phyloP scores from a whole-genome alignment of 495 filamentous ascomycete genomes.

The Daldinia childiae region DNA sequence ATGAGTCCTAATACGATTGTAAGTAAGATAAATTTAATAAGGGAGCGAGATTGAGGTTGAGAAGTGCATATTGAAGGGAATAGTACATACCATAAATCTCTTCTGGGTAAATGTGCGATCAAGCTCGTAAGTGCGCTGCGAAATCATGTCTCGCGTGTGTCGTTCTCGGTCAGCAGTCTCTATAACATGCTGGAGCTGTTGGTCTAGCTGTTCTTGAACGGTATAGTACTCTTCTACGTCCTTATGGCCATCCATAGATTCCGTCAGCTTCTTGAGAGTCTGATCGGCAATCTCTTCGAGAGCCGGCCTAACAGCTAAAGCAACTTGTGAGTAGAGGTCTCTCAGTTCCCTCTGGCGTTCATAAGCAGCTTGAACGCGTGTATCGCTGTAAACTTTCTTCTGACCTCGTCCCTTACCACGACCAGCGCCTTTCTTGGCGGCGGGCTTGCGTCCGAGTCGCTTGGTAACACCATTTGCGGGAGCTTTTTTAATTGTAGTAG shows the following conservation, averaged over 20 bases:
- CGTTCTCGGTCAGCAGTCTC: slow-evolving; percentile 31
- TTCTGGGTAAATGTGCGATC: slow-evolving; percentile 20
- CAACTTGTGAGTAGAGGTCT: slow-evolving; percentile 51
- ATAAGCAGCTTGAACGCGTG: slow-evolving; percentile 55
- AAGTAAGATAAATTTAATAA: slow-evolving; percentile 21
- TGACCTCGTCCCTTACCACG: slow-evolving; percentile 54
- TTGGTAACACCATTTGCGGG: slow-evolving; percentile 41
- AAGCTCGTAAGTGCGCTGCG: slow-evolving; percentile 27
- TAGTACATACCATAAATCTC: slow-evolving; percentile 38
- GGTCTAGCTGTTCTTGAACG: slow-evolving; percentile 46
- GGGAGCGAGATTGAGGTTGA: background rate
- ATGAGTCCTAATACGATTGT: slow-evolving; percentile 31
- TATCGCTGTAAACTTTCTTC: slow-evolving; percentile 54
- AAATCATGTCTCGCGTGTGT: slow-evolving; percentile 23
- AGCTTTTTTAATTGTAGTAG: slow-evolving; percentile 24
- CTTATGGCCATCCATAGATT: slow-evolving; percentile 47
- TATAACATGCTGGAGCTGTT: slow-evolving; percentile 40
- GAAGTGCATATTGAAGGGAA: background rate
- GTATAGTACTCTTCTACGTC: slow-evolving; percentile 45
- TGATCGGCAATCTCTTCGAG: slow-evolving; percentile 56
- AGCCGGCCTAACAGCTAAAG: slow-evolving; percentile 52
- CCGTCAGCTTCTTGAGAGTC: slow-evolving; percentile 48
- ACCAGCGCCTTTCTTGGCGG: slow-evolving; percentile 43
- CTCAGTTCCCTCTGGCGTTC: slow-evolving; percentile 57
- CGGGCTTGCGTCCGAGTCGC: slow-evolving; percentile 44